Percentiles rank a stretch among this genome's conserved stretches.
phyloP scores from a whole-genome alignment of 768 basidiomycete species.

The Lepiota brunneoincarnata region DNA sequence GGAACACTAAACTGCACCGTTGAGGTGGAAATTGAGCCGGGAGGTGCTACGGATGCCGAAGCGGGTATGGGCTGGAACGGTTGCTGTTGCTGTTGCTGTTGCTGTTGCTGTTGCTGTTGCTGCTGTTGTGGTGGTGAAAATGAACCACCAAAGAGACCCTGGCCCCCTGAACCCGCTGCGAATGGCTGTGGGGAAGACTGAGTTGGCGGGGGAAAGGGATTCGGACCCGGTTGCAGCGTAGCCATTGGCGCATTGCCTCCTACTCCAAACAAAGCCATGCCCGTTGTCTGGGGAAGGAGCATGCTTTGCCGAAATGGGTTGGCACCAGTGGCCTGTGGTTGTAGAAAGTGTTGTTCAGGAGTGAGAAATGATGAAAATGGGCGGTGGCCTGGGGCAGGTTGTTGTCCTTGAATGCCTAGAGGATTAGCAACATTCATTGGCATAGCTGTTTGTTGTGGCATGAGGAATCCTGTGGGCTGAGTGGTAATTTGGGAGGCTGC shows the following conservation, averaged over 20 bases:
- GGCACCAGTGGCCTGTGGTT: slow-evolving; percentile 59
- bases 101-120: slow-evolving; percentile 1
- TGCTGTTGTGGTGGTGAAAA: neutral
- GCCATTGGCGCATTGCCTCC: slow-evolving; percentile 15
- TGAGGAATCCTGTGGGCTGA: slow-evolving; percentile 59
- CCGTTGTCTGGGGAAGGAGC: slow-evolving; percentile 63
- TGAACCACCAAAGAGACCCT: slow-evolving; percentile 6
- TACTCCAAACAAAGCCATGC: slow-evolving; percentile 43
- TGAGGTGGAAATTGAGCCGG: slow-evolving; percentile 21
- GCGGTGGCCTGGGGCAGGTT: slow-evolving; percentile 35
- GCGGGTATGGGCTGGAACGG: slow-evolving; percentile 1
- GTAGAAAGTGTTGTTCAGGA: slow-evolving; percentile 41
- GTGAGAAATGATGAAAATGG: slow-evolving; percentile 57
- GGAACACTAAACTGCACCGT: slow-evolving; percentile 33
- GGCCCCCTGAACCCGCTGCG: slow-evolving; percentile 1
- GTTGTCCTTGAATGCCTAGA: slow-evolving; percentile 40
- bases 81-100: neutral
- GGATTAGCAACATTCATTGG: slow-evolving; percentile 42
- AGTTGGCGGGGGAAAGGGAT: slow-evolving; percentile 6
- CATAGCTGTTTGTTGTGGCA: slow-evolving; percentile 44
- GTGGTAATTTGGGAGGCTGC: slow-evolving; percentile 37
- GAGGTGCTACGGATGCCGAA: slow-evolving; percentile 13
- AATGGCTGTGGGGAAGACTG: neutral
- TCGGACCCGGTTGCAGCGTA: slow-evolving; percentile 17
- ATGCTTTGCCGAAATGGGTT: slow-evolving; percentile 88